These are phyloP conservation scores for Elsinoe batatas DNA, from an alignment of 2,329 filamentous ascomycete species.

Conservation along the genomic window DNA sequence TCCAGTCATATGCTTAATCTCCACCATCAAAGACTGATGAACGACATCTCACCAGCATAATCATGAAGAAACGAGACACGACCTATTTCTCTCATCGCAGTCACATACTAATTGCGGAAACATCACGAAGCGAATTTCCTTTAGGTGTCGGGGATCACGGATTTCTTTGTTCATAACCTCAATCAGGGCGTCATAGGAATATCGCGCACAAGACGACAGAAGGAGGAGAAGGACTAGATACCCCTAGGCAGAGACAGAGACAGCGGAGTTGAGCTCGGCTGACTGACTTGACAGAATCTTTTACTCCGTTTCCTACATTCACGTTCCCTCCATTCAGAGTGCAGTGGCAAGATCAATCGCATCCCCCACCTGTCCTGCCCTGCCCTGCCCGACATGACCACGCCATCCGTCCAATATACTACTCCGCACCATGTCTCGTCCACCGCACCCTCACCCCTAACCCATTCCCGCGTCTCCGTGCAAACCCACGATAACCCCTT, in stretches of 20 bases:
- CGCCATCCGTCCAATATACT: no score
- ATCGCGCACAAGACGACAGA: background rate
- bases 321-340: background rate
- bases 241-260: background rate
- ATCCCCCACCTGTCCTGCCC: no score
- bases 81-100: background rate
- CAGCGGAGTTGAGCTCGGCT: background rate
- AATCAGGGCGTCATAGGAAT: background rate
- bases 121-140: constrained; percentile 5
- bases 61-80: constrained; percentile 6
- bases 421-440: no score
- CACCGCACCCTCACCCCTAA: no score
- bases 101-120: background rate
- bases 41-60: background rate
- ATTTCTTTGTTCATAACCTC: background rate
- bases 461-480: background rate
- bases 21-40: background rate
- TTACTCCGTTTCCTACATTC: background rate
- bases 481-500: no score
- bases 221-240: constrained; percentile 6
- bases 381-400: no score
- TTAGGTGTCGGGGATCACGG: background rate
- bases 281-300: background rate
- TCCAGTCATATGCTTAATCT: no score
- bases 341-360: no score